Evolutionary conservation across 805 yeast species (phyloP).

Genomic region (Debaryomyces prosopidis): DNA sequence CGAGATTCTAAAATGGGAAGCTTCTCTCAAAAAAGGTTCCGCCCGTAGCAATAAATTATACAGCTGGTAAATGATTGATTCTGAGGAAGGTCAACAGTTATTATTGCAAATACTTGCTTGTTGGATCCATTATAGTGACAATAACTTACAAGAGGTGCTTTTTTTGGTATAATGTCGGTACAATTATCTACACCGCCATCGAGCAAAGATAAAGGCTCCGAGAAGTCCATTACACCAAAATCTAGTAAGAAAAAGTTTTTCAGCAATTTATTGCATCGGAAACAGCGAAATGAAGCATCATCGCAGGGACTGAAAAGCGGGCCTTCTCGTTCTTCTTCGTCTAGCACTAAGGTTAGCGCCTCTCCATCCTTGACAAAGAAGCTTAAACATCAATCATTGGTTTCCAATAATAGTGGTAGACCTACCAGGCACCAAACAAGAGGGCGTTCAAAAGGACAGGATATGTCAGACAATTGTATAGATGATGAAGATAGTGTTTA

Average conservation of each 20-base stretch:
- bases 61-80: no score
- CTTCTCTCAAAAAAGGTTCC: no score
- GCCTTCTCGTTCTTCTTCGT: background rate
- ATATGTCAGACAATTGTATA: conserved; percentile 7
- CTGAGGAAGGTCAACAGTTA: no score
- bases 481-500: conserved; percentile 25
- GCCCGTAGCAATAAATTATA: no score
- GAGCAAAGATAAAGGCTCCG: background rate
- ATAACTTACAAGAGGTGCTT: no score
- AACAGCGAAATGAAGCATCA: conserved; percentile 3
- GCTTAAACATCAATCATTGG: background rate
- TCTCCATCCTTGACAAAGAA: background rate
- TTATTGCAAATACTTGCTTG: no score
- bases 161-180: background rate
- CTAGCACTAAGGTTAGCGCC: background rate
- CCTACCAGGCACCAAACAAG: background rate
- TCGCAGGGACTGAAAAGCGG: background rate
- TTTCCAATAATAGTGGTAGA: background rate
- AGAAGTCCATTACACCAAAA: background rate
- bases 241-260: conserved; percentile 1
- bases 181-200: conserved; percentile 6
- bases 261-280: background rate
- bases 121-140: no score
- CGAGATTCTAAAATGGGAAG: no score
- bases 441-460: background rate